These are phyloP conservation scores for Schwanniomyces polymorphus DNA, from an alignment of 805 yeast genomes.

Conservation along the genomic window DNA sequence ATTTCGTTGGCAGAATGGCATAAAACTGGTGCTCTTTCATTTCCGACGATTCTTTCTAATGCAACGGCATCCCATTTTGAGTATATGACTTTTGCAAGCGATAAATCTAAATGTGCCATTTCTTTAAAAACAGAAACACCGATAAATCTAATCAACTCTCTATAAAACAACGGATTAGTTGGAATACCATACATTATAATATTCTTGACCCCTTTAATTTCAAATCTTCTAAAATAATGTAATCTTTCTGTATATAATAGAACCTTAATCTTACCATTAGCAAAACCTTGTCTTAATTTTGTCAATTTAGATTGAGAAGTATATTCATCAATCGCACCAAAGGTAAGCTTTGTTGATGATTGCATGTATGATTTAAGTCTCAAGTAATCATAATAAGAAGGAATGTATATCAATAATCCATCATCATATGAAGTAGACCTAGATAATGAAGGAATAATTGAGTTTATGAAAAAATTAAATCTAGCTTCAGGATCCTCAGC, in stretches of 20 bases:
- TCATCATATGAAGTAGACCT: conserved; percentile 60
- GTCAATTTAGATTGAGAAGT: conserved; percentile 69
- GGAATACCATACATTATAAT: conserved; percentile 84
- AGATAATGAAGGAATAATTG: conserved; percentile 69
- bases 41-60: conserved; percentile 84
- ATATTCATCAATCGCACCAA: conserved; percentile 82
- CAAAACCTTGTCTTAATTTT: conserved; percentile 69
- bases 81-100: conserved; percentile 58
- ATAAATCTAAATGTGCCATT: conserved; percentile 44
- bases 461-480: conserved; percentile 75
- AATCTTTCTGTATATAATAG: conserved; percentile 91
- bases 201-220: conserved; percentile 79
- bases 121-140: conserved; percentile 61
- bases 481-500: conserved; percentile 77
- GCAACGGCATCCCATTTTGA: conserved; percentile 78
- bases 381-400: conserved; percentile 83
- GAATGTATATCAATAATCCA: conserved; percentile 80
- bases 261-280: conserved; percentile 58
- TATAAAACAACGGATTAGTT: conserved; percentile 78
- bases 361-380: conserved; percentile 72
- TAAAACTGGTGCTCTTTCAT: conserved; percentile 65
- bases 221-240: conserved; percentile 87
- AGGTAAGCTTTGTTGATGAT: conserved; percentile 59
- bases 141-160: conserved; percentile 69
- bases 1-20: conserved; percentile 71